A percentile compares a stretch with the other conserved stretches of the same genome.
Evolutionary conservation across 495 filamentous ascomycete genomes (phyloP).

Genomic region (Penicillium coffeae): DNA sequence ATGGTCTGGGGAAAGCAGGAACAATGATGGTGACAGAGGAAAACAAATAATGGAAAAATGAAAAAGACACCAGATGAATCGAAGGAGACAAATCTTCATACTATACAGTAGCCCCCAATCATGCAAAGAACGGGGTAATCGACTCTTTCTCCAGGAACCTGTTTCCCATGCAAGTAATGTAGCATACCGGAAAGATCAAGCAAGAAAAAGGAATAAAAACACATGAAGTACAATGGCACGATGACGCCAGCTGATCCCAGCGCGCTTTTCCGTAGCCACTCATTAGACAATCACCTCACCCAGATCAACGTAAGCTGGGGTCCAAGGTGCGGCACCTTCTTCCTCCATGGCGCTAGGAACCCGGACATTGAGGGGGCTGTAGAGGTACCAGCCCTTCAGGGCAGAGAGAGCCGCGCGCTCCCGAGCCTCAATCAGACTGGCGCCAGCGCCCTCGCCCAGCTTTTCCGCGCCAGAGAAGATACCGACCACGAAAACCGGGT

Average conservation of each 20-base stretch:
- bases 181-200: constrained; percentile 23
- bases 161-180: constrained; percentile 27
- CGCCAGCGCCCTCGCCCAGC: constrained; percentile 79
- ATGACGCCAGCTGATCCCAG: constrained; percentile 9
- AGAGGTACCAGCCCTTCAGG: constrained; percentile 93
- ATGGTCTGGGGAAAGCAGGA: constrained; percentile 12
- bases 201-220: constrained; percentile 18
- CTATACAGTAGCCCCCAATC: constrained; percentile 43
- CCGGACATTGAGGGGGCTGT: constrained; percentile 67
- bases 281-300: constrained; percentile 80
- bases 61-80: constrained; percentile 37
- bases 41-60: constrained; percentile 16
- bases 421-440: constrained; percentile 71
- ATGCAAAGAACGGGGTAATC: constrained; percentile 27
- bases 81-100: constrained; percentile 37
- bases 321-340: constrained; percentile 61
- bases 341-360: constrained; percentile 81
- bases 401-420: constrained; percentile 74
- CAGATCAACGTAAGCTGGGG: constrained; percentile 79
- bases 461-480: constrained; percentile 85
- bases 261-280: constrained; percentile 7
- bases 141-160: constrained; percentile 21
- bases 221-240: constrained; percentile 27
- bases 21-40: constrained; percentile 14
- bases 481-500: constrained; percentile 91